Evolutionary conservation across 495 filamentous ascomycete species (phyloP).

Genomic region (Penicillium daleae): DNA sequence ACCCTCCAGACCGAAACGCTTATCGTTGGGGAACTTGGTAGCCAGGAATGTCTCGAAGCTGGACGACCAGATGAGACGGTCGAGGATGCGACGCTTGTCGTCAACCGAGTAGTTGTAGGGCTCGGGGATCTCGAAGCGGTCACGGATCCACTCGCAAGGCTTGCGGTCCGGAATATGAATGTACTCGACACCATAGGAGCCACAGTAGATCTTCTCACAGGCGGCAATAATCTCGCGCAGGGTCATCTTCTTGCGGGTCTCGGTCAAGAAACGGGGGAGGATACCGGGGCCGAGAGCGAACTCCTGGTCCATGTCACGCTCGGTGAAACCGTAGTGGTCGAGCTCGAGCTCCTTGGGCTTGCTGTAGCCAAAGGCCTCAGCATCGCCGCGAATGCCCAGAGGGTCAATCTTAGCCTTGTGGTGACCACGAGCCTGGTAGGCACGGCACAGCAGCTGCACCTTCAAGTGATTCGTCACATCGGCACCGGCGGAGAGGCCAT

Average conservation of each 20-base stretch:
- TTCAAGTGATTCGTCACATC: constrained; percentile 97
- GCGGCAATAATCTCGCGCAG: constrained; percentile 90
- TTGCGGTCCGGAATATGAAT: constrained; percentile 98
- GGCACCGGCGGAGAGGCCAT: constrained; percentile 70
- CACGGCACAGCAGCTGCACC: constrained; percentile 93
- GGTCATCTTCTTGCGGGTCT: constrained; percentile 90
- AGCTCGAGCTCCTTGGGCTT: constrained; percentile 92
- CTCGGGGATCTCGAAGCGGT: constrained; percentile 89
- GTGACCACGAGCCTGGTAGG: constrained; percentile 97
- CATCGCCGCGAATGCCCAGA: constrained; percentile 85
- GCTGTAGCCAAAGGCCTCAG: constrained; percentile 82
- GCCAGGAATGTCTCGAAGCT: constrained; percentile 94
- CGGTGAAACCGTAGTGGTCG: constrained; percentile 90
- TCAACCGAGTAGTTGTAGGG: constrained; percentile 96
- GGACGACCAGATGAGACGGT: constrained; percentile 96
- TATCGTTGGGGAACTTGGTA: constrained; percentile 99
- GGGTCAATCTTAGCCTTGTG: constrained; percentile 98
- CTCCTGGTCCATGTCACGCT: constrained; percentile 92
- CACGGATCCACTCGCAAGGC: constrained; percentile 96
- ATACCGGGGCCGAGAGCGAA: constrained; percentile 94
- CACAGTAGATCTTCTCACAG: constrained; percentile 96
- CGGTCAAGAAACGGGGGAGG: constrained; percentile 87
- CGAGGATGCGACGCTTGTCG: constrained; percentile 95
- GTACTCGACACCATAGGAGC: constrained; percentile 94
- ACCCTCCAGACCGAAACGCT: constrained; percentile 97